phyloP scores from a whole-genome alignment of 1,284 basidiomycete species.

The Tremellales sp. region DNA sequence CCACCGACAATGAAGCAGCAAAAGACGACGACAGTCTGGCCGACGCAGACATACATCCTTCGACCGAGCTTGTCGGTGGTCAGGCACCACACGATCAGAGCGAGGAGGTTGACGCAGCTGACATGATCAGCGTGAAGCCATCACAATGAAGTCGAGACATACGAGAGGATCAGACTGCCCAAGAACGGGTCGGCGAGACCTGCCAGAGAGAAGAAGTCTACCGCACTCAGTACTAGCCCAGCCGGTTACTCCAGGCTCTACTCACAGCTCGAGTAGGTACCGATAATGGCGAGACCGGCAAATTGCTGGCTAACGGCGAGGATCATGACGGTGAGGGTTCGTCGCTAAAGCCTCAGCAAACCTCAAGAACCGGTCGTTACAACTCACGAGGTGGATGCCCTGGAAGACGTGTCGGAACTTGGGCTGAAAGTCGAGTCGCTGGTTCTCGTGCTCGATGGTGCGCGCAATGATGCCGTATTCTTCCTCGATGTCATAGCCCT shows the following conservation, averaged over 20 bases:
- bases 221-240: no score
- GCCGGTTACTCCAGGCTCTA: not conserved
- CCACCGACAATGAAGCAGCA: constrained; percentile 8
- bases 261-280: constrained; percentile 5
- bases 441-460: constrained; percentile 21
- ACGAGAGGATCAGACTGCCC: constrained; percentile 8
- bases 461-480: constrained; percentile 22
- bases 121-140: not conserved
- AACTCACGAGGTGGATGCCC: not conserved
- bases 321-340: not conserved
- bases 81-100: not conserved
- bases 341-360: not conserved
- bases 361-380: not conserved
- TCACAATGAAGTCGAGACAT: not conserved
- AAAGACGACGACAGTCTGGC: constrained; percentile 2
- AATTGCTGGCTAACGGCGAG: not conserved
- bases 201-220: constrained; percentile 11
- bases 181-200: constrained; percentile 12
- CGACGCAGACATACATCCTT: not conserved
- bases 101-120: not conserved
- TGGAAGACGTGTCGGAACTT: not conserved
- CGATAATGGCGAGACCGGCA: constrained; percentile 12
- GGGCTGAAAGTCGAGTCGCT: not conserved
- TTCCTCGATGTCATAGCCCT: constrained; percentile 27
- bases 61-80: not conserved